Conservation (phyloP, 2,329 filamentous ascomycete species). For the Colletotrichum sp. region DNA sequence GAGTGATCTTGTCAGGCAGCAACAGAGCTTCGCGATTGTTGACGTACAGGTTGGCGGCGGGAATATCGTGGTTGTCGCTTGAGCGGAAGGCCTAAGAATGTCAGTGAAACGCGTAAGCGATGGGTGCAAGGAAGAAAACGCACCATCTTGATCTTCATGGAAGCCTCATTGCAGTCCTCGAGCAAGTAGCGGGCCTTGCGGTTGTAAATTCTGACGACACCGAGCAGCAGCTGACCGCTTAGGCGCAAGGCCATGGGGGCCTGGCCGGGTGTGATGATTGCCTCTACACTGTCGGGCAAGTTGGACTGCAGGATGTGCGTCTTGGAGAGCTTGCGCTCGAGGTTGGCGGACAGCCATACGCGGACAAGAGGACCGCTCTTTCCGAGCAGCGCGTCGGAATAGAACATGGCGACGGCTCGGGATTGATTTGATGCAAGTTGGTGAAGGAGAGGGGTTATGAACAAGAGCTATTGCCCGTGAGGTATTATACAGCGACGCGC, state of each 20-base stretch:
- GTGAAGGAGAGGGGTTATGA: not conserved
- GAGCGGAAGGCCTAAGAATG: slow-evolving; percentile 82
- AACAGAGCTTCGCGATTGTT: slow-evolving; percentile 87
- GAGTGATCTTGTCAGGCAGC: slow-evolving; percentile 90
- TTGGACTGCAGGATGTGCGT: slow-evolving; percentile 94
- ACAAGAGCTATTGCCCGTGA: slow-evolving; percentile 9
- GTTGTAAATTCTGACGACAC: slow-evolving; percentile 97
- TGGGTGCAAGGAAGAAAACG: slow-evolving; percentile 23
- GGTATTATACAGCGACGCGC: slow-evolving; percentile 19
- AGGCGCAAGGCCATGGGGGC: slow-evolving; percentile 94
- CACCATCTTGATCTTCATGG: slow-evolving; percentile 99
- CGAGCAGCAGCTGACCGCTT: slow-evolving; percentile 91
- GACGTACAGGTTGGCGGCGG: slow-evolving; percentile 76
- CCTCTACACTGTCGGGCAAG: slow-evolving; percentile 91
- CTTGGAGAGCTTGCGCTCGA: slow-evolving; percentile 98
- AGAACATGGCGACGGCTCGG: slow-evolving; percentile 76
- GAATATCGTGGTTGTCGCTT: slow-evolving; percentile 89
- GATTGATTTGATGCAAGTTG: not conserved
- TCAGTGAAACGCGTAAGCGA: slow-evolving; percentile 33
- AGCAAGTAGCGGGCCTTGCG: slow-evolving; percentile 95
- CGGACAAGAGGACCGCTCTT: slow-evolving; percentile 97
- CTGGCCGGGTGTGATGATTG: slow-evolving; percentile 91
- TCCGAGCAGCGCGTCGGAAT: slow-evolving; percentile 92
- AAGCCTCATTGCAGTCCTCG: slow-evolving; percentile 95
- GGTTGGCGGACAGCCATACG: slow-evolving; percentile 97